Conservation (phyloP, 2,329 filamentous ascomycete genomes). For the Ceratocystiopsis minuta region DNA sequence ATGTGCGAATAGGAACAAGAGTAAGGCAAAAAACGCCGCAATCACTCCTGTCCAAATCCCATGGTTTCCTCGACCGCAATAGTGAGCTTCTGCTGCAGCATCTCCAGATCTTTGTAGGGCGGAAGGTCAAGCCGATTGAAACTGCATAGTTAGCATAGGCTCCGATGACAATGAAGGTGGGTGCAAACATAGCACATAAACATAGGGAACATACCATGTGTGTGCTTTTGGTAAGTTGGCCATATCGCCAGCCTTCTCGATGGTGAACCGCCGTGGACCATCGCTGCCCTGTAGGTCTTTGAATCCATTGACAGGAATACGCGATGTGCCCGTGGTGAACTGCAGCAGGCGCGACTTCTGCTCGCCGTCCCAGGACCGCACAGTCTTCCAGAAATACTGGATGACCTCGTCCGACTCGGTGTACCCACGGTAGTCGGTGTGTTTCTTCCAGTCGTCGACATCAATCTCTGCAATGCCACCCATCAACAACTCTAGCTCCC, state of each 20-base stretch:
- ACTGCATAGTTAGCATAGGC: constrained; percentile 27
- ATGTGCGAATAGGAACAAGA: too few relatives aligned
- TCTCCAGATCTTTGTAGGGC: constrained; percentile 76
- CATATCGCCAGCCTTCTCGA: constrained; percentile 90
- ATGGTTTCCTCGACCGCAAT: constrained; percentile 98
- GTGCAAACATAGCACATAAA: not conserved
- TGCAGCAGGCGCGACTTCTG: constrained; percentile 93
- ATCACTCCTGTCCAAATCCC: constrained; percentile 92
- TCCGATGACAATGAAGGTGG: not conserved
- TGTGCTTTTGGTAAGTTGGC: constrained; percentile 89
- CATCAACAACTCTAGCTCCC: constrained; percentile 88
- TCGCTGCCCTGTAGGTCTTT: constrained; percentile 97
- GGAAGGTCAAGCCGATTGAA: constrained; percentile 96
- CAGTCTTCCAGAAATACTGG: constrained; percentile 96
- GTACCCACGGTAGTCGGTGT: constrained; percentile 97
- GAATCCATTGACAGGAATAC: constrained; percentile 98
- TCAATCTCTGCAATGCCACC: constrained; percentile 99
- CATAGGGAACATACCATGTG: constrained; percentile 57
- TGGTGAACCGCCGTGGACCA: constrained; percentile 86
- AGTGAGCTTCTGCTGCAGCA: constrained; percentile 73
- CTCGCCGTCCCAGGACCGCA: constrained; percentile 92
- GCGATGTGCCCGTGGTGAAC: constrained; percentile 91
- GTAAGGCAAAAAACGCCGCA: not conserved
- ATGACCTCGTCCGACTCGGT: constrained; percentile 96
- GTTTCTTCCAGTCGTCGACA: constrained; percentile 99